A percentile compares a stretch with the other conserved stretches of the same genome.
These are phyloP conservation scores for Collybiopsis luxurians DNA, from an alignment of 768 basidiomycete genomes.

Conservation along the genomic window DNA sequence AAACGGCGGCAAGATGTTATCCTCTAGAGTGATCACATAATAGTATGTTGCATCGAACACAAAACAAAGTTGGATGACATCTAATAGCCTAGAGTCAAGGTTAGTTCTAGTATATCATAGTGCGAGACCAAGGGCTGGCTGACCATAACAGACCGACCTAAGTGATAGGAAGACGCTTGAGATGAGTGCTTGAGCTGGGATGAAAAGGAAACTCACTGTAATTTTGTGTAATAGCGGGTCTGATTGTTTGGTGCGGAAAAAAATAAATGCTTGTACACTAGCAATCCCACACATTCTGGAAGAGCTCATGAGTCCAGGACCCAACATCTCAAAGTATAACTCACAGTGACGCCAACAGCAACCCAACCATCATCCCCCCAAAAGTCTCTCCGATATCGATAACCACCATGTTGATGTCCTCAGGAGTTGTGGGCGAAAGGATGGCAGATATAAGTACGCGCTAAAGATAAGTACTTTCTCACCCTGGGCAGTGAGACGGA, in stretches of 20 bases:
- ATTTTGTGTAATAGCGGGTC: not conserved
- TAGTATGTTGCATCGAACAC: conserved; percentile 4
- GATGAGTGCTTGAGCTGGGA: not conserved
- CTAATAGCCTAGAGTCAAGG: not conserved
- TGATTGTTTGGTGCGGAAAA: not conserved
- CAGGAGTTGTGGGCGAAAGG: too few relatives aligned
- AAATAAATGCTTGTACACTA: not conserved
- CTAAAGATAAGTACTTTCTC: too few relatives aligned
- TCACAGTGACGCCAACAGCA: not conserved
- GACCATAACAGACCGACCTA: not conserved
- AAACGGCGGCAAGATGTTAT: not conserved
- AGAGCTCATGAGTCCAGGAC: not conserved
- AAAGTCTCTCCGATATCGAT: not conserved
- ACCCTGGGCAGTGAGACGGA: too few relatives aligned
- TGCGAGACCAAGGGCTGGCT: not conserved
- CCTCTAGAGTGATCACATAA: not conserved
- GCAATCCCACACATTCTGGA: not conserved
- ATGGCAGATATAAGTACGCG: too few relatives aligned
- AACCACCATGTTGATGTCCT: too few relatives aligned
- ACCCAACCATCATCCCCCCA: conserved; percentile 4
- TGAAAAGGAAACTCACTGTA: not conserved
- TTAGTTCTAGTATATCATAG: not conserved
- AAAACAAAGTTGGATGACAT: conserved; percentile 1
- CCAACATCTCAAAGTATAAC: not conserved
- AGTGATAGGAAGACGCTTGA: not conserved